These are phyloP conservation scores for Apiosordaria backusii DNA, from an alignment of 495 filamentous ascomycete species.

Conservation along the genomic window DNA sequence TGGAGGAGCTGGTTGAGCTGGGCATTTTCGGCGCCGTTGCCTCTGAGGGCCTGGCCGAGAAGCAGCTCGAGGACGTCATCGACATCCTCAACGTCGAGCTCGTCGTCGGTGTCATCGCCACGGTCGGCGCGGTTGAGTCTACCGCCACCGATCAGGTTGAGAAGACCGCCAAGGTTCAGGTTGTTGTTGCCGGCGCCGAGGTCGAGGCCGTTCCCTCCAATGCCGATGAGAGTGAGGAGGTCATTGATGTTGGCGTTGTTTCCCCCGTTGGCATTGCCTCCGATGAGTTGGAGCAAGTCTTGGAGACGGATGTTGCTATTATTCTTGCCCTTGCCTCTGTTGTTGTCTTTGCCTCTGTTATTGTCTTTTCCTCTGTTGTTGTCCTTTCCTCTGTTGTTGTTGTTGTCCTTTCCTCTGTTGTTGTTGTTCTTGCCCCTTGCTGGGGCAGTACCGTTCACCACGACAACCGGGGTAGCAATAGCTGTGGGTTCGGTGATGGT, in stretches of 20 bases:
- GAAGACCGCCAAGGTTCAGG: background rate
- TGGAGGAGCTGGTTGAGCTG: slow-evolving; percentile 1
- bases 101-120: background rate
- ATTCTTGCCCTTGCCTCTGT: background rate
- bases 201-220: background rate
- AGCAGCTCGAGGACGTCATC: background rate
- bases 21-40: background rate
- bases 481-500: background rate
- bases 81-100: background rate
- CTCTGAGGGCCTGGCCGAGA: background rate
- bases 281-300: background rate
- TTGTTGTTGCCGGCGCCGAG: background rate
- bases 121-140: background rate
- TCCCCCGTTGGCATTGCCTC: background rate
- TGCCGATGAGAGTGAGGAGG: background rate
- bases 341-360: background rate
- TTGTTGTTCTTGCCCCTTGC: background rate
- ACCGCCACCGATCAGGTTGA: background rate
- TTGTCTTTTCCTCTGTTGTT: background rate
- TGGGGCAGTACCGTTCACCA: background rate
- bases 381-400: background rate
- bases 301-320: background rate
- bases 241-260: background rate
- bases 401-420: background rate
- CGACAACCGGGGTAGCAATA: background rate